These are phyloP conservation scores for Syzygium jambos DNA, from an alignment of 345 rosid species.

Conservation along the genomic window DNA sequence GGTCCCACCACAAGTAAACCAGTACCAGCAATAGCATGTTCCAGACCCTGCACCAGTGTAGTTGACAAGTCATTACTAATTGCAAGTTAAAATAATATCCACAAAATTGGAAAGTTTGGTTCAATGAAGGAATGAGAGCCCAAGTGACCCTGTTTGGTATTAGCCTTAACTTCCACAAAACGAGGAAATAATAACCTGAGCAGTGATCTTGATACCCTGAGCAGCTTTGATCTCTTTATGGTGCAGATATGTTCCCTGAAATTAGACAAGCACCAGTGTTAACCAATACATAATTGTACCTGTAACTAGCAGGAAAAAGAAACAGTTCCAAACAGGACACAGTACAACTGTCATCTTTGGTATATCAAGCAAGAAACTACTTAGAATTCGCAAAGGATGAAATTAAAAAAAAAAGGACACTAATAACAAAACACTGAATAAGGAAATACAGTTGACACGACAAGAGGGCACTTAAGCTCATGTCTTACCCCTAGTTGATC, in stretches of 20 bases:
- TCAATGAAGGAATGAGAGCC: neutral
- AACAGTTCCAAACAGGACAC: neutral
- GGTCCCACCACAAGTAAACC: conserved; percentile 72
- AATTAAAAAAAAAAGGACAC: neutral
- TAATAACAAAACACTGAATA: neutral
- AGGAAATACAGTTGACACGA: neutral
- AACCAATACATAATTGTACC: neutral
- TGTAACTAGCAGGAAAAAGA: neutral
- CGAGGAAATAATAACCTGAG: conserved; percentile 45
- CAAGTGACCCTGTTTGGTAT: neutral
- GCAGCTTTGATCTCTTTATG: conserved; percentile 92
- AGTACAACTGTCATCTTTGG: neutral
- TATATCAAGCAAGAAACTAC: neutral
- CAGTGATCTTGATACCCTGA: conserved; percentile 88
- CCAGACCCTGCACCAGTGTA: conserved; percentile 53
- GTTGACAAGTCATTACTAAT: neutral
- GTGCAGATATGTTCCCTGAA: conserved; percentile 82
- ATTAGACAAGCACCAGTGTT: conserved; percentile 12
- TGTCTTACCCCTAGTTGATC: neutral
- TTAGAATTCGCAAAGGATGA: neutral
- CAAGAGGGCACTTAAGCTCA: neutral
- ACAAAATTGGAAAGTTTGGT: neutral
- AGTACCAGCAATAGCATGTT: conserved; percentile 96
- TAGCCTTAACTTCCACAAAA: neutral
- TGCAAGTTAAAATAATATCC: neutral